A percentile compares a stretch with the other conserved stretches of the same genome.
These are phyloP conservation scores for Effrenium voratum DNA, from an alignment of 73 alveolate genomes.

Conservation along the genomic window DNA sequence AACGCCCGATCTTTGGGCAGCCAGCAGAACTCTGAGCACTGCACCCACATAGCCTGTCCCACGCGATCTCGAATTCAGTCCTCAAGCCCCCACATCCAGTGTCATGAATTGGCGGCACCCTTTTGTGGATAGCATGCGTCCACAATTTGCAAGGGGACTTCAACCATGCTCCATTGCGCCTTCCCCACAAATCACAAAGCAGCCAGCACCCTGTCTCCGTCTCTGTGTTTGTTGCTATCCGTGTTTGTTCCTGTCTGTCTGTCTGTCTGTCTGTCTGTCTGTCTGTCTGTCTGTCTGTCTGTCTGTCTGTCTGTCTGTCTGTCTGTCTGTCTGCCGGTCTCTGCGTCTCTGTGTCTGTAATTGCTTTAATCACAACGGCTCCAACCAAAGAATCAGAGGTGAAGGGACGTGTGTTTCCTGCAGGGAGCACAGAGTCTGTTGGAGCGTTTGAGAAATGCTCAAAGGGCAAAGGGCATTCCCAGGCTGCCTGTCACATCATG, in stretches of 20 bases:
- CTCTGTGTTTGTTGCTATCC: background rate
- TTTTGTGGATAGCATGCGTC: background rate
- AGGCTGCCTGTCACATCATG: no score
- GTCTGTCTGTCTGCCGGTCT: no score
- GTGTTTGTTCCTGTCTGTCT: background rate
- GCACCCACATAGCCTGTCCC: constrained; percentile 18
- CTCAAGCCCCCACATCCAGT: no score
- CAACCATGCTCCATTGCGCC: background rate
- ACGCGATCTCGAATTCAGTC: constrained; percentile 55
- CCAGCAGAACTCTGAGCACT: background rate
- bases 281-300: background rate
- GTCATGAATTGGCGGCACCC: no score
- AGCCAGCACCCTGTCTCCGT: background rate
- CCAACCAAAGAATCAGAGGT: no score
- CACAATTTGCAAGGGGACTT: background rate
- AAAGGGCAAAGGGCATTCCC: no score
- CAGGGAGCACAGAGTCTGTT: no score
- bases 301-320: background rate
- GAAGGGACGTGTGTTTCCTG: no score
- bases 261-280: background rate
- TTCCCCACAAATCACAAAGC: background rate
- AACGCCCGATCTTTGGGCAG: background rate
- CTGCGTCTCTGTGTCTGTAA: no score
- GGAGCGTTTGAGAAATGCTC: no score
- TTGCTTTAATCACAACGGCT: no score